Evolutionary conservation across 768 basidiomycete species (phyloP).

Genomic region (Mycena polygramma): DNA sequence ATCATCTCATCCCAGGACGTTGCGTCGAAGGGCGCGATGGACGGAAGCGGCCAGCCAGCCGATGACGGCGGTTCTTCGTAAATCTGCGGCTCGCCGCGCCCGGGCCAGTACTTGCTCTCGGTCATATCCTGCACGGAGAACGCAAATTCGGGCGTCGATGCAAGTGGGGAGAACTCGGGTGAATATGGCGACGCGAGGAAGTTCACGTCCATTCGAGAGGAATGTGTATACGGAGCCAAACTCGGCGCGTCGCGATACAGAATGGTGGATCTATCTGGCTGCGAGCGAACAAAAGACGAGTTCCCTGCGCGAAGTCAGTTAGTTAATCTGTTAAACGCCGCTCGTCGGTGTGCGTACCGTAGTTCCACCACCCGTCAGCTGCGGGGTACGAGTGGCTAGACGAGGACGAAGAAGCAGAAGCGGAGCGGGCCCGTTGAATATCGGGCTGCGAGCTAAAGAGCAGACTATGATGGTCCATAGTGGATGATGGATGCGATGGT

Average conservation of each 20-base stretch:
- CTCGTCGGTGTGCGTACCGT: background rate
- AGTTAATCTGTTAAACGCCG: background rate
- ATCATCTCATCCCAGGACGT: slow-evolving; percentile 22
- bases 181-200: background rate
- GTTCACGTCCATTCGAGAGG: background rate
- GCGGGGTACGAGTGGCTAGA: background rate
- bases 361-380: slow-evolving; percentile 1
- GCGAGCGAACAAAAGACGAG: background rate
- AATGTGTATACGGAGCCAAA: background rate
- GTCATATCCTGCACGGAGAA: background rate
- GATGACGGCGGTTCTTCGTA: slow-evolving; percentile 5
- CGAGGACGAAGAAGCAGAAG: background rate
- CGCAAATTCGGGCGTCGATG: background rate
- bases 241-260: background rate
- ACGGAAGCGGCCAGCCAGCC: slow-evolving; percentile 2
- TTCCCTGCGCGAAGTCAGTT: background rate
- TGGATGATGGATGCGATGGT: background rate
- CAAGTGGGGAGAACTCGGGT: background rate
- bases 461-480: slow-evolving; percentile 4
- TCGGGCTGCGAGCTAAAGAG: slow-evolving; percentile 5
- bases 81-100: slow-evolving; percentile 8
- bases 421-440: background rate
- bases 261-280: too few species aligned
- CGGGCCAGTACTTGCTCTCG: background rate
- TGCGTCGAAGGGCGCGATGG: slow-evolving; percentile 15